These are phyloP conservation scores for Fusarium pininemorale DNA, from an alignment of 2,329 filamentous ascomycete species.

Conservation along the genomic window DNA sequence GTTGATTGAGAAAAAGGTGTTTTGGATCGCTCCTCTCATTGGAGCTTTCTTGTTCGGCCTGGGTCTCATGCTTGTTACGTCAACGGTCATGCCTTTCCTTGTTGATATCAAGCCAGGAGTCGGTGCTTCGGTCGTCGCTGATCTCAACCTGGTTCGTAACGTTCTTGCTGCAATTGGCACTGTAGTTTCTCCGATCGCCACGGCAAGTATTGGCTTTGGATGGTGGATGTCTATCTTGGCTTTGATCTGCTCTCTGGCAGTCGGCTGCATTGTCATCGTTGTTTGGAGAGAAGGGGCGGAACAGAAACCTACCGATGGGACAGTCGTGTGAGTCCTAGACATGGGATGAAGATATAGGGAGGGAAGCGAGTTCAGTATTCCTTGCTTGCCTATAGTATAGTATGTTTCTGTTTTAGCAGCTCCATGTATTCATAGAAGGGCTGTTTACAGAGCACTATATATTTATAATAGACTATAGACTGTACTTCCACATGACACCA, in stretches of 20 bases:
- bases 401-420: neutral
- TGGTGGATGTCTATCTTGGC: neutral
- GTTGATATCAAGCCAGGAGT: neutral
- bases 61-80: neutral
- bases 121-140: neutral
- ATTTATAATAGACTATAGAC: neutral
- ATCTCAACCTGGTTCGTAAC: neutral
- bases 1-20: neutral
- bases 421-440: neutral
- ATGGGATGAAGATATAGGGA: neutral
- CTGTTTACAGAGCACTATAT: neutral
- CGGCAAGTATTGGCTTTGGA: neutral
- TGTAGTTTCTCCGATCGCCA: neutral
- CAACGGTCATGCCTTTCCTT: neutral
- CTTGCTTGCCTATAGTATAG: neutral
- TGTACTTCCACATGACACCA: neutral
- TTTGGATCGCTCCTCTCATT: neutral
- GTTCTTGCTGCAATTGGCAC: neutral
- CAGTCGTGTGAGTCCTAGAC: neutral
- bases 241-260: neutral
- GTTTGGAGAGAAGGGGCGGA: neutral
- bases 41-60: neutral
- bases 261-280: neutral
- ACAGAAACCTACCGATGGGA: rapidly evolving
- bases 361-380: neutral